Evolutionary conservation across 202 grass and related monocot species (phyloP).

Genomic region (Musa balbisiana): DNA sequence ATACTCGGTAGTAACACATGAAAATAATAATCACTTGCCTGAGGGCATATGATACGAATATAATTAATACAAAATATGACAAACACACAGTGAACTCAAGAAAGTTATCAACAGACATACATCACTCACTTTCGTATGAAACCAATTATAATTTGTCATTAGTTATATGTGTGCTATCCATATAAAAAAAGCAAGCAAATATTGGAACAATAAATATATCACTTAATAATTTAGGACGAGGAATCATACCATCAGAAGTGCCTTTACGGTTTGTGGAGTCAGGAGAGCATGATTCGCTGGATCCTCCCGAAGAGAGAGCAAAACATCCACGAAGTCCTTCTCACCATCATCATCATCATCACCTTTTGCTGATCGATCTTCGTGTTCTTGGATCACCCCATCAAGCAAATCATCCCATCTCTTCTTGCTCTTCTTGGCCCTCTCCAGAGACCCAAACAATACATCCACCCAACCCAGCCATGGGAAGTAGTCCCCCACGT

Average conservation of each 20-base stretch:
- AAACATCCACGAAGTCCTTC: constrained; percentile 52
- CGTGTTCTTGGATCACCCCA: constrained; percentile 30
- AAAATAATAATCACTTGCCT: no score
- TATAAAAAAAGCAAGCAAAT: no score
- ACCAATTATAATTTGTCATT: no score
- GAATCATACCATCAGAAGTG: constrained; percentile 26
- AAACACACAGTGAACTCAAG: no score
- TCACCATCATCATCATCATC: constrained; percentile 1
- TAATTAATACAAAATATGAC: no score
- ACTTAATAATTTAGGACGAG: no score
- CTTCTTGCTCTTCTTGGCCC: constrained; percentile 27
- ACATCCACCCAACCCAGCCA: constrained; percentile 36
- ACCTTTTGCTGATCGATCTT: not conserved
- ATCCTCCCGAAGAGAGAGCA: constrained; percentile 31
- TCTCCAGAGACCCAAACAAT: constrained; percentile 26
- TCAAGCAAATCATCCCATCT: constrained; percentile 49
- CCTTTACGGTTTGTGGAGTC: constrained; percentile 38
- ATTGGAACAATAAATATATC: no score
- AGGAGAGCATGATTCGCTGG: constrained; percentile 22
- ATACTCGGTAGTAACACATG: no score
- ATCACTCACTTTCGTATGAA: no score
- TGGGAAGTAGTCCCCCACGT: constrained; percentile 50
- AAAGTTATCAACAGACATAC: no score
- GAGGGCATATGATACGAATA: no score
- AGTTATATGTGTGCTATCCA: no score